Percentiles rank a stretch among this genome's conserved stretches.
phyloP scores from a whole-genome alignment of 805 yeast species.

The Isabelozyma rhagii region DNA sequence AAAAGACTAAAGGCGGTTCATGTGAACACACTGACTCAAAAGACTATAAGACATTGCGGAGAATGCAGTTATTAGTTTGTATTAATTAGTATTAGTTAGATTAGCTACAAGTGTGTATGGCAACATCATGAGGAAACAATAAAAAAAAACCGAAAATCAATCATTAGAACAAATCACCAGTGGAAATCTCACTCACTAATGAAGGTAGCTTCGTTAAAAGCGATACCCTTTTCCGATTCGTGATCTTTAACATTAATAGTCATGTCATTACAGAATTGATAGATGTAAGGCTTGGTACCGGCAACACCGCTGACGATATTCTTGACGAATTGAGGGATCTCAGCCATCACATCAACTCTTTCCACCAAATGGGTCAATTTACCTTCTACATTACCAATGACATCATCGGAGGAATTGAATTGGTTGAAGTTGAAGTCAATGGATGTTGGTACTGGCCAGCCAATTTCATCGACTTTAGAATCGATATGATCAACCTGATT shows the following conservation, averaged over 20 bases:
- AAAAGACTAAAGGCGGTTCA: no score
- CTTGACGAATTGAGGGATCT: conserved; percentile 91
- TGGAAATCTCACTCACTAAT: conserved; percentile 41
- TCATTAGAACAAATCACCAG: not conserved
- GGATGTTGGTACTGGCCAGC: conserved; percentile 83
- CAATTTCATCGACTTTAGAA: conserved; percentile 66
- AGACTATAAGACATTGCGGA: no score
- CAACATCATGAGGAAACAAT: not conserved
- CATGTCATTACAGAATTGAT: conserved; percentile 77
- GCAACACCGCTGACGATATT: conserved; percentile 91
- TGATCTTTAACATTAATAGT: conserved; percentile 43
- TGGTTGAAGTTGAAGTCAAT: conserved; percentile 54
- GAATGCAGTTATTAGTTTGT: not conserved
- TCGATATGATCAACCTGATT: conserved; percentile 60
- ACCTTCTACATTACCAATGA: conserved; percentile 57
- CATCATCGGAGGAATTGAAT: conserved; percentile 46
- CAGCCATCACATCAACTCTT: conserved; percentile 97
- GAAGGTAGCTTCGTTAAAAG: conserved; percentile 79
- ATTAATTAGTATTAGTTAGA: not conserved
- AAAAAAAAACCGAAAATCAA: not conserved
- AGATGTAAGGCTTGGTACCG: conserved; percentile 95
- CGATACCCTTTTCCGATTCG: conserved; percentile 56
- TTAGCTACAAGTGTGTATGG: not conserved
- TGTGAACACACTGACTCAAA: no score
- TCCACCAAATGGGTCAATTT: conserved; percentile 63